Evolutionary conservation across 2,329 filamentous ascomycete species (phyloP).

Genomic region (Curvularia eragrostidis): DNA sequence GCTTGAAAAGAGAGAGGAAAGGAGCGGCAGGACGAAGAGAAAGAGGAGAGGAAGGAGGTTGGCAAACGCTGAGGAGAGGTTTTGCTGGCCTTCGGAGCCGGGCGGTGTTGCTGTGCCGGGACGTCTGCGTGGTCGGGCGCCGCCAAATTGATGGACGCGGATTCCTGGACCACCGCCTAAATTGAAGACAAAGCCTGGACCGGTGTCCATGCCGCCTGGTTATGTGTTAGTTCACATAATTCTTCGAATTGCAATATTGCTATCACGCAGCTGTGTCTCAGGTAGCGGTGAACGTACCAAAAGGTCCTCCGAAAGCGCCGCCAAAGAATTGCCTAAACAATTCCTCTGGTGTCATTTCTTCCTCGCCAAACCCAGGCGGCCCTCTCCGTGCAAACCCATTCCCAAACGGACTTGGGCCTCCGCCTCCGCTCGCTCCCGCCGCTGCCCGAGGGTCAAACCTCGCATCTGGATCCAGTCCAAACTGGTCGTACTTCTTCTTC

Average conservation of each 20-base stretch:
- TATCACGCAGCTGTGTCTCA: neutral
- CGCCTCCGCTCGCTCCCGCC: conserved; percentile 40
- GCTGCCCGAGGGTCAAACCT: conserved; percentile 74
- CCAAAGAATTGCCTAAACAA: conserved; percentile 98
- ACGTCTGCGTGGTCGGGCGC: conserved; percentile 75
- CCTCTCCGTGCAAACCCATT: conserved; percentile 61
- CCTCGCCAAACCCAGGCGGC: conserved; percentile 77
- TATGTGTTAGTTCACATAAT: neutral
- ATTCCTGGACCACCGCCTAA: conserved; percentile 90
- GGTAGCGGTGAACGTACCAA: conserved; percentile 59
- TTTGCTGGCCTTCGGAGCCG: conserved; percentile 58
- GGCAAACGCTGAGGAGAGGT: conserved; percentile 63
- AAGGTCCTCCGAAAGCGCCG: conserved; percentile 70
- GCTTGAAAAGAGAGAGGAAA: conserved; percentile 76
- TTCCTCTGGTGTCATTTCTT: conserved; percentile 94
- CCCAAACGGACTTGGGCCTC: conserved; percentile 69
- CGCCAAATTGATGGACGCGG: conserved; percentile 94
- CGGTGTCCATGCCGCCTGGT: conserved; percentile 71
- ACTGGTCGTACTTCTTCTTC: conserved; percentile 84
- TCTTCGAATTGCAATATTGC: neutral
- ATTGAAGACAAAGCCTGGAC: conserved; percentile 94
- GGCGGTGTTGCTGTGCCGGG: conserved; percentile 65
- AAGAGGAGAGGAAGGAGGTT: conserved; percentile 87
- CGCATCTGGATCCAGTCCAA: conserved; percentile 90
- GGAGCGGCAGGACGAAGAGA: conserved; percentile 78